These are phyloP conservation scores for Blepharisma stoltei DNA, from an alignment of 73 alveolate genomes.

Conservation along the genomic window DNA sequence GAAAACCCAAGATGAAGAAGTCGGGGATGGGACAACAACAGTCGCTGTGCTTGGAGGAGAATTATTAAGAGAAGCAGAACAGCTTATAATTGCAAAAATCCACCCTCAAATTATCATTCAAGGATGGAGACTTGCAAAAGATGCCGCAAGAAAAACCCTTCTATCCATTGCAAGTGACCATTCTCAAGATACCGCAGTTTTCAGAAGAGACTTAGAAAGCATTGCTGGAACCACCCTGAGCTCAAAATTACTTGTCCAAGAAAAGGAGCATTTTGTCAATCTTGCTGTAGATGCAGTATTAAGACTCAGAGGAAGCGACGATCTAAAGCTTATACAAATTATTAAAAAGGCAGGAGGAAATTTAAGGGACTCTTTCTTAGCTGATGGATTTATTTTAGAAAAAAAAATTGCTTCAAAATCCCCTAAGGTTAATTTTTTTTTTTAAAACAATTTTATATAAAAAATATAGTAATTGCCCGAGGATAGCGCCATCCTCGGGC, in stretches of 20 bases:
- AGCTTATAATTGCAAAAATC: constrained; percentile 74
- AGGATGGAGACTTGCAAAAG: constrained; percentile 94
- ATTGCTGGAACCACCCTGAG: constrained; percentile 91
- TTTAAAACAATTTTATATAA: too few species aligned
- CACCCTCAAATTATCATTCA: constrained; percentile 87
- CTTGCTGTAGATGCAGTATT: constrained; percentile 95
- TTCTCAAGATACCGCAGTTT: constrained; percentile 61
- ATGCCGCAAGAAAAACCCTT: constrained; percentile 71
- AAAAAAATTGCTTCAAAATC: constrained; percentile 86
- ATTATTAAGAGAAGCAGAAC: constrained; percentile 93
- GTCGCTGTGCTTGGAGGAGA: constrained; percentile 95
- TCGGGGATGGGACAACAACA: constrained; percentile 98
- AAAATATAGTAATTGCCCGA: too few species aligned
- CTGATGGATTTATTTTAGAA: constrained; percentile 94
- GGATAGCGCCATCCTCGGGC: too few species aligned
- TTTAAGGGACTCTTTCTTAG: constrained; percentile 86
- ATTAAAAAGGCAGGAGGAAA: constrained; percentile 96
- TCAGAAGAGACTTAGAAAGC: constrained; percentile 79
- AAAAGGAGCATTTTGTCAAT: constrained; percentile 84
- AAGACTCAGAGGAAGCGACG: constrained; percentile 89
- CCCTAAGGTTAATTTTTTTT: too few species aligned
- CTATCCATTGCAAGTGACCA: constrained; percentile 60
- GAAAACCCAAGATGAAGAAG: constrained; percentile 91
- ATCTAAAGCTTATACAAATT: constrained; percentile 85
- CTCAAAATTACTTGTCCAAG: constrained; percentile 84